These are phyloP conservation scores for Rubia peregrina DNA, from an alignment of 305 asterid species.

Conservation along the genomic window DNA sequence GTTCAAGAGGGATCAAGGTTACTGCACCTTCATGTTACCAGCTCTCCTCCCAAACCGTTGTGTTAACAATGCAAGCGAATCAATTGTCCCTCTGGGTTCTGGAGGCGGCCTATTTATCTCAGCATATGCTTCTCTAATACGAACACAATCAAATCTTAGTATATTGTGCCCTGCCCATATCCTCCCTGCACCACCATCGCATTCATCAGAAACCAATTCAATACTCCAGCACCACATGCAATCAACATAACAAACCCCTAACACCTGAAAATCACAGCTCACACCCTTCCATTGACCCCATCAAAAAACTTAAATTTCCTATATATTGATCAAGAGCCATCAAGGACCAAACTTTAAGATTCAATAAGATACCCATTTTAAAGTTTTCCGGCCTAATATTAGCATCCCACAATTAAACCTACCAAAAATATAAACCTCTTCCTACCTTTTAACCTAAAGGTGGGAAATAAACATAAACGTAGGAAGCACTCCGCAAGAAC, in stretches of 20 bases:
- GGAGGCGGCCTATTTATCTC: slow-evolving; percentile 75
- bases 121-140: slow-evolving; percentile 77
- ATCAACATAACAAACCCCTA: neutral
- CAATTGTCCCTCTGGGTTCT: slow-evolving; percentile 86
- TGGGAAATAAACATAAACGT: too few relatives aligned
- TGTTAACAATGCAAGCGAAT: slow-evolving; percentile 60
- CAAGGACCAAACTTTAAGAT: neutral
- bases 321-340: neutral
- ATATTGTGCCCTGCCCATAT: slow-evolving; percentile 99
- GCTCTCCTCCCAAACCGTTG: slow-evolving; percentile 90
- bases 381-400: too few relatives aligned
- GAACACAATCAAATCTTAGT: slow-evolving; percentile 70
- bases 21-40: slow-evolving; percentile 83
- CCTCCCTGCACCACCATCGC: slow-evolving; percentile 44
- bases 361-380: too few relatives aligned
- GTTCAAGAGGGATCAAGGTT: neutral
- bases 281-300: neutral
- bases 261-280: neutral
- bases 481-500: too few relatives aligned
- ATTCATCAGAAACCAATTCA: slow-evolving; percentile 6
- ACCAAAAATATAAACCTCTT: too few relatives aligned
- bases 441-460: too few relatives aligned
- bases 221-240: neutral
- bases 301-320: neutral
- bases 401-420: too few relatives aligned